Percentiles rank a stretch among this genome's conserved stretches.
Conservation (phyloP, 1,139 yeast genomes). For the Yamadazyma blattariae region DNA sequence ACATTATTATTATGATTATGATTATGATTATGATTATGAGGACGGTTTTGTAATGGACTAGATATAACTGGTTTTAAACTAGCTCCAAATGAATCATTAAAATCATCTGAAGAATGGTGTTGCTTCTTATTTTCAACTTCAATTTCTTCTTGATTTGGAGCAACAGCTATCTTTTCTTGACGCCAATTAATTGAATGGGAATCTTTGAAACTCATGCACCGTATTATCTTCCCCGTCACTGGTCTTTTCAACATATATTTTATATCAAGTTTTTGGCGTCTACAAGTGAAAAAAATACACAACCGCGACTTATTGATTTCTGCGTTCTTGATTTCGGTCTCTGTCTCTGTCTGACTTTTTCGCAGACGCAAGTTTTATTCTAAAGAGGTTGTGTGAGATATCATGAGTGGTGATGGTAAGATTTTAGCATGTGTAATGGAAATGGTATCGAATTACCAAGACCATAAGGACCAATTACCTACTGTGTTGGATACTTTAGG, state of each 20-base stretch:
- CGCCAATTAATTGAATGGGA: neutral
- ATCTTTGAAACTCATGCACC: neutral
- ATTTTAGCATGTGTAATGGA: conserved; percentile 1
- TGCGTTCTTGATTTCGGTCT: too few species aligned
- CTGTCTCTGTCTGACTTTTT: too few species aligned
- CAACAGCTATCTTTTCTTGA: too few species aligned
- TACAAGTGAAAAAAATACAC: neutral
- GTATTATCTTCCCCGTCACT: neutral
- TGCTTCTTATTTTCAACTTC: neutral
- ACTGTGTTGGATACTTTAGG: conserved; percentile 11
- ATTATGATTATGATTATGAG: too few species aligned
- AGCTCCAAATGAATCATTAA: conserved; percentile 8
- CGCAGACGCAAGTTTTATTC: too few species aligned
- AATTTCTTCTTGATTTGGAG: too few species aligned
- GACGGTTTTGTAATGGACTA: neutral
- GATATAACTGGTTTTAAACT: conserved; percentile 4
- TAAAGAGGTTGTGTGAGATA: too few species aligned
- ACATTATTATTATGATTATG: too few species aligned
- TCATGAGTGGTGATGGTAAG: conserved; percentile 1
- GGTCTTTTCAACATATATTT: neutral
- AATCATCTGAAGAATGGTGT: conserved; percentile 6
- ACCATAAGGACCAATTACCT: neutral
- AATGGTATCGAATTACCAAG: conserved; percentile 1
- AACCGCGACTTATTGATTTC: conserved; percentile 1
- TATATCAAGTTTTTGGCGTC: neutral